Evolutionary conservation across 768 basidiomycete species (phyloP), one percentile per base, ranked within the genome.

Genomic region (Leccinum incarnatum): DNA sequence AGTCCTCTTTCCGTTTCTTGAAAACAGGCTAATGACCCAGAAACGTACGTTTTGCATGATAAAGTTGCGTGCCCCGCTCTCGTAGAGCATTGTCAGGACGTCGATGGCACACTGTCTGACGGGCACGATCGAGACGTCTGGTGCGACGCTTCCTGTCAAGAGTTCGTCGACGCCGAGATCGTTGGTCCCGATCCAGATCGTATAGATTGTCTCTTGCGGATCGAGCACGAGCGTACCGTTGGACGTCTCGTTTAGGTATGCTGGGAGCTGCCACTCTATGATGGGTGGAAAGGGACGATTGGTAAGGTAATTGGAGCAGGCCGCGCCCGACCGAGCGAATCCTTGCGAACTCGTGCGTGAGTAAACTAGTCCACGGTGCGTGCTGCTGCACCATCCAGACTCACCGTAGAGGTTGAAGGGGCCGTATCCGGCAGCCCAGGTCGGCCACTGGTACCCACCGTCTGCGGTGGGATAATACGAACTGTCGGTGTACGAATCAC

Each of bases 171-270:
- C 77, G 2, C 87, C 87, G 4, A 88, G 76, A 65, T 88, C 87
- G 60, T 83, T 84, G 3, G 84, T 85, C 14, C 87, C 86, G 58
- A 88, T 84, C 86, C 87, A 89, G 7, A 88, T 74, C 1, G 83
- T 82, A 67, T 84, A 88, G 2, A 88, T 60, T 1, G 87, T 88
- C 49, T 83, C 76, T 2, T 75, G 68, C 0, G 80, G 67, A 14
- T 63, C 11, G 51, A 65, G 56, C 17, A 60, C 65, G 21, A 83
- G 65, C 1, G 79, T 74, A 5, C 78, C 76, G 59, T 81, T 79
- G 11, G 67, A 62, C 17, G 65, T 72, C 51, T 80, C 77, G 7
- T 73, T 65, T 51, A 86, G 75, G 69, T 81, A 86, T 0, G 74
- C 54, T 0, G 86, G 86, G 7, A 88, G 75, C 52, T 69, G 69